A percentile compares a stretch with the other conserved stretches of the same genome.
Evolutionary conservation across 305 asterid species (phyloP).

Genomic region (Ilex paraguariensis): DNA sequence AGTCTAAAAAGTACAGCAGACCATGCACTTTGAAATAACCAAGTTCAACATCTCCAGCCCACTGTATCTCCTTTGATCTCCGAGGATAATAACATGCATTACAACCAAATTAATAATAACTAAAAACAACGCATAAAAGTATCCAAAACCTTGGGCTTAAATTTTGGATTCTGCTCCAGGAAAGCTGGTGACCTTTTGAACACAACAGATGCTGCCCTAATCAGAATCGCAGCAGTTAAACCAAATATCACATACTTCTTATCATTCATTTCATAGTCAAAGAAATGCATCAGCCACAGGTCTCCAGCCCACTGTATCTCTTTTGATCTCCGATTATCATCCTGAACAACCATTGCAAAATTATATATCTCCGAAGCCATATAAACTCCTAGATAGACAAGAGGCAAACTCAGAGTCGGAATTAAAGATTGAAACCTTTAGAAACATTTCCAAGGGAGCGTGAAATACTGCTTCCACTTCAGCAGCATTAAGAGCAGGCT

Average conservation of each 20-base stretch:
- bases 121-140: slow-evolving; percentile 44
- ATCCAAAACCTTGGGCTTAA: slow-evolving; percentile 50
- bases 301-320: slow-evolving; percentile 82
- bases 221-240: slow-evolving; percentile 85
- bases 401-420: neutral
- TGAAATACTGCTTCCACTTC: slow-evolving; percentile 89
- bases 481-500: slow-evolving; percentile 60
- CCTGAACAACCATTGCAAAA: slow-evolving; percentile 33
- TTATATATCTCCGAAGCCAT: neutral
- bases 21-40: too few species aligned
- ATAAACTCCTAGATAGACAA: neutral
- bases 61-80: slow-evolving; percentile 63
- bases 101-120: neutral
- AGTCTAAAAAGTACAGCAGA: too few species aligned
- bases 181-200: slow-evolving; percentile 81
- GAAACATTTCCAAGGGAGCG: slow-evolving; percentile 97
- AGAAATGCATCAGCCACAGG: slow-evolving; percentile 66
- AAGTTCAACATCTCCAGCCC: too few species aligned
- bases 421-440: slow-evolving; percentile 50
- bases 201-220: slow-evolving; percentile 88
- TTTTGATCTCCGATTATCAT: slow-evolving; percentile 70
- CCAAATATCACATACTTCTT: slow-evolving; percentile 83
- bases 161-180: slow-evolving; percentile 68
- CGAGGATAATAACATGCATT: slow-evolving; percentile 11
- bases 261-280: slow-evolving; percentile 50